Evolutionary conservation across 495 filamentous ascomycete species (phyloP), one percentile per base, ranked within the genome.

Genomic region (Trypethelium eluteriae): DNA sequence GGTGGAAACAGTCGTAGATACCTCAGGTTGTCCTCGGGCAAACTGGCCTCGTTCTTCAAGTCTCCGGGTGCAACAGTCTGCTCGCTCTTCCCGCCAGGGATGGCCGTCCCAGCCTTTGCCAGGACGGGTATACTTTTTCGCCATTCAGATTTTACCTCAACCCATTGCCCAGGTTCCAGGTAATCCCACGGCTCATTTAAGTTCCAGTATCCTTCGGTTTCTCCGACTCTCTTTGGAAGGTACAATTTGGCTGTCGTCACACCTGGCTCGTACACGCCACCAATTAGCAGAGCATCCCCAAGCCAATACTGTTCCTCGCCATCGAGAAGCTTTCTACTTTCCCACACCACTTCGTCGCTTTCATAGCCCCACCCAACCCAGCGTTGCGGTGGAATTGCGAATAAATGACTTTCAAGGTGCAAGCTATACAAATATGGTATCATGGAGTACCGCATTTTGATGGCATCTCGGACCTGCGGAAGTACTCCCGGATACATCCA

Each of bases 241-340:
- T 89, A 89, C 32, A 89, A 73, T 25, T 78, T 79, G 3, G 82
- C 82, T 35, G 70, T 77, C 35, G 70, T 78, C 25, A 79, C 74
- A 10, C 82, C 85, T 1, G 84, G 76, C 70, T 86, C 79, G 72
- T 87, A 88, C 6, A 89, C 85, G 18, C 87, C 86, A 4, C 84
- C 84, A 34, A 89, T 79, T 3, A 89, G 78, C 5, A 89, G 74
- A n/a, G 80, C 79, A 69, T 88, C 84, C 12, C 87, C 86, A 65
- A 89, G 82, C 87, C 87, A 89, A 77, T 85, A 89, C 70, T 89
- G 86, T 38, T 82, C 81, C 46, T 89, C 87, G 14, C 86, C 85
- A 2, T 73, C 67, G 12, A 78, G 76, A 63, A 84, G 76, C 3
- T 80, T 62, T 65, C 80, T 79, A 38, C 71, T 76, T 4, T 73